phyloP scores from a whole-genome alignment of 228 moss, liverwort and hornwort genomes.

The Sphagnum magellanicum region DNA sequence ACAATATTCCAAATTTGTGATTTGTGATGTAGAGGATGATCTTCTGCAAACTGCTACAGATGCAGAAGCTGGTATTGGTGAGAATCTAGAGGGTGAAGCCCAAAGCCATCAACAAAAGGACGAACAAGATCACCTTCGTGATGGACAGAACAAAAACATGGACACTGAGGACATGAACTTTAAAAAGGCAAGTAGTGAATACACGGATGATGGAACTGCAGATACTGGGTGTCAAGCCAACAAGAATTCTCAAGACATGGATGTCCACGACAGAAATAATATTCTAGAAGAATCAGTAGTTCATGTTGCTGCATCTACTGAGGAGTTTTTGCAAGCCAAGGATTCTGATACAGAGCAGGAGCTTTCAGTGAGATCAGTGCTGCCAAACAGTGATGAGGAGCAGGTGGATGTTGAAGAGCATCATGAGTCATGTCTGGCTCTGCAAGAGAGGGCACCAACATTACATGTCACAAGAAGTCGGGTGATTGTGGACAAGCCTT shows the following conservation, averaged over 20 bases:
- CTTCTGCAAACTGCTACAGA: not conserved
- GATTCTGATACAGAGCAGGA: slow-evolving; percentile 17
- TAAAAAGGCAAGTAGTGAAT: not conserved
- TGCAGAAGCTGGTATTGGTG: no score
- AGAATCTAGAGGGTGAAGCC: no score
- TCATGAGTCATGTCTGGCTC: slow-evolving; percentile 12
- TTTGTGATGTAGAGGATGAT: slow-evolving; percentile 3
- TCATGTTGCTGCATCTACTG: slow-evolving; percentile 18
- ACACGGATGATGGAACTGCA: not conserved
- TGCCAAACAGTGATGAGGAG: slow-evolving; percentile 17
- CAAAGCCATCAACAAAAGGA: no score
- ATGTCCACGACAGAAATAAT: no score
- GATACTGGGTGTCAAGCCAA: no score
- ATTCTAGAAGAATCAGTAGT: no score
- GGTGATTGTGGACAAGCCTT: no score
- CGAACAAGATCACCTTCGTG: no score
- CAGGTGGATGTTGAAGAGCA: slow-evolving; percentile 27
- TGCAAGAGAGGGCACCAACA: not conserved
- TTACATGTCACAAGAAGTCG: no score
- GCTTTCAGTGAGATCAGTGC: slow-evolving; percentile 20
- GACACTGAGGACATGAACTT: no score
- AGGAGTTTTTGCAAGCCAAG: slow-evolving; percentile 14
- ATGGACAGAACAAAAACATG: no score
- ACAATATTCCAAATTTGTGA: not conserved
- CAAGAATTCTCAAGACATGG: no score